Evolutionary conservation across 495 filamentous ascomycete species (phyloP).

Genomic region (Chaetomidium leptoderma): DNA sequence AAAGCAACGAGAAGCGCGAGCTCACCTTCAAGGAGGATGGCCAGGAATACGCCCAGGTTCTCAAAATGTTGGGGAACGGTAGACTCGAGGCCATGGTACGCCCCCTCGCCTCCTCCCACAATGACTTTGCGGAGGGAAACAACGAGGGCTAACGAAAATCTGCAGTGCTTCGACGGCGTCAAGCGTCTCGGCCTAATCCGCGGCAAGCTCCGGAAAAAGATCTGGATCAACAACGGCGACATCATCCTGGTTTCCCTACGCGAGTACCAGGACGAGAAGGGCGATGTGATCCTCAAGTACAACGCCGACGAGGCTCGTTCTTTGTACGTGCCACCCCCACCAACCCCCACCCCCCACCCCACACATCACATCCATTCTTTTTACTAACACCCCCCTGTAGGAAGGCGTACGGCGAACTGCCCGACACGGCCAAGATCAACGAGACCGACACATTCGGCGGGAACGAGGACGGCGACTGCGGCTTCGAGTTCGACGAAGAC

Average conservation of each 20-base stretch:
- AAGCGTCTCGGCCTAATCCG: slow-evolving; percentile 81
- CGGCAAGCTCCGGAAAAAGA: slow-evolving; percentile 97
- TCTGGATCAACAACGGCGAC: slow-evolving; percentile 98
- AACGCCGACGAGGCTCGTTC: slow-evolving; percentile 92
- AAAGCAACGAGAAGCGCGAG: slow-evolving; percentile 96
- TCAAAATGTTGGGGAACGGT: slow-evolving; percentile 98
- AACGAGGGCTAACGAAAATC: slow-evolving; percentile 2
- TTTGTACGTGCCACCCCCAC: slow-evolving; percentile 45
- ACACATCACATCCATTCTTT: background rate
- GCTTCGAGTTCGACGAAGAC: slow-evolving; percentile 86
- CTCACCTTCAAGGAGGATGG: slow-evolving; percentile 97
- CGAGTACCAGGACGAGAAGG: slow-evolving; percentile 99
- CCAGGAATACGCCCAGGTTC: slow-evolving; percentile 97
- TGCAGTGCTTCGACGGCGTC: slow-evolving; percentile 89
- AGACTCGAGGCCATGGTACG: slow-evolving; percentile 71
- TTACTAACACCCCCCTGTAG: slow-evolving; percentile 21
- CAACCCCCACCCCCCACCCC: background rate
- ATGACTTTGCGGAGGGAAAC: background rate
- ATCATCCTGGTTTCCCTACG: slow-evolving; percentile 96
- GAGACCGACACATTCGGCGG: slow-evolving; percentile 35
- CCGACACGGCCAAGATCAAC: slow-evolving; percentile 89
- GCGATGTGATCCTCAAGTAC: slow-evolving; percentile 99
- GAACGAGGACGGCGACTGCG: slow-evolving; percentile 62
- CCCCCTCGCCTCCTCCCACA: background rate
- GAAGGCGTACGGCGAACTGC: slow-evolving; percentile 95